Evolutionary conservation across 2,329 filamentous ascomycete species (phyloP).

Genomic region (Hymenoscyphus scutula): DNA sequence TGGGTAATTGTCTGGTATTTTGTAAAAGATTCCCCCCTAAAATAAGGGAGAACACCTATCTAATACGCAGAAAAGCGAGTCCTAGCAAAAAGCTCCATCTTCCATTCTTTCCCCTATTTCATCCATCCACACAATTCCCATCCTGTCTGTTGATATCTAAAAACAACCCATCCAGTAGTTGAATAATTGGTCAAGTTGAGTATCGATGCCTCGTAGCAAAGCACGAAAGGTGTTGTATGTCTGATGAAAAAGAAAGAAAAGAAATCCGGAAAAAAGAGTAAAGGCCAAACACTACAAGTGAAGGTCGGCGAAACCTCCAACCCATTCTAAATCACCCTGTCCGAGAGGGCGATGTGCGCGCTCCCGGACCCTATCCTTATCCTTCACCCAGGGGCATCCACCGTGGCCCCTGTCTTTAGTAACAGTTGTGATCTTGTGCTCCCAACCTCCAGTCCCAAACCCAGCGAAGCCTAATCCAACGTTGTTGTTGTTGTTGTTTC

Average conservation of each 20-base stretch:
- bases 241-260: slow-evolving; percentile 15
- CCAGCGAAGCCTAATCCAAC: slow-evolving; percentile 47
- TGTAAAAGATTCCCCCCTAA: slow-evolving; percentile 23
- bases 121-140: not conserved
- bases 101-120: slow-evolving; percentile 4
- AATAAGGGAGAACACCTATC: slow-evolving; percentile 27
- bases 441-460: slow-evolving; percentile 40
- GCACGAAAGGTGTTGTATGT: slow-evolving; percentile 16
- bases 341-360: slow-evolving; percentile 49
- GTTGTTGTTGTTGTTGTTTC: slow-evolving; percentile 32
- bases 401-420: slow-evolving; percentile 38
- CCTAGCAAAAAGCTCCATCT: slow-evolving; percentile 24
- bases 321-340: slow-evolving; percentile 89
- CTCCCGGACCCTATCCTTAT: slow-evolving; percentile 49
- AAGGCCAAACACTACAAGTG: slow-evolving; percentile 51
- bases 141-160: slow-evolving; percentile 14
- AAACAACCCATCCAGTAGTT: slow-evolving; percentile 7
- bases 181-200: slow-evolving; percentile 5
- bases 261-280: slow-evolving; percentile 8
- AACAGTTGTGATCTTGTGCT: slow-evolving; percentile 34
- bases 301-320: slow-evolving; percentile 78
- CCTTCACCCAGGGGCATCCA: slow-evolving; percentile 49
- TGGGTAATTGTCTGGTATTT: slow-evolving; percentile 39
- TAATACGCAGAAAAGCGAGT: slow-evolving; percentile 40
- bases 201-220: slow-evolving; percentile 4